Conservation (phyloP, 23 red algal genomes). For the Gracilariopsis chorda region DNA sequence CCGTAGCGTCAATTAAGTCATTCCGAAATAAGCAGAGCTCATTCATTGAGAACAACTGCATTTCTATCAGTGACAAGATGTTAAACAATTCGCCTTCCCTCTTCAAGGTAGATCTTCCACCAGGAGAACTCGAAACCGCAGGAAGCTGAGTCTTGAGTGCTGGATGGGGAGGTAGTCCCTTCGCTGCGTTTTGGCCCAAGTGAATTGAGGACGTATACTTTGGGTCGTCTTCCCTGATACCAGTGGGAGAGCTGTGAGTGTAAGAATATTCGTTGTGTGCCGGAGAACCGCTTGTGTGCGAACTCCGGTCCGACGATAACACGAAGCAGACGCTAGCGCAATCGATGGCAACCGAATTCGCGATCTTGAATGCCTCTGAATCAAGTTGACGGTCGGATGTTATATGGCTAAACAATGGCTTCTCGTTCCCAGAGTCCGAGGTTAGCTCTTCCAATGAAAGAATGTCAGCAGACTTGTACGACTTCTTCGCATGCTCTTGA, state of each 20-base stretch:
- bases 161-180: not conserved
- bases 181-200: not conserved
- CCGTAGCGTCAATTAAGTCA: not conserved
- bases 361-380: constrained; percentile 11
- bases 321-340: constrained; percentile 58
- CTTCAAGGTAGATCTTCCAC: not conserved
- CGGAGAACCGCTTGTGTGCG: not conserved
- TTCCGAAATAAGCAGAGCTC: constrained; percentile 24
- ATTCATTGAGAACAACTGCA: constrained; percentile 41
- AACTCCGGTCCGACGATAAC: not conserved
- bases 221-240: not conserved
- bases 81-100: constrained; percentile 14
- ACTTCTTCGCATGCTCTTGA: not conserved
- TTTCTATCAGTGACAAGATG: constrained; percentile 37
- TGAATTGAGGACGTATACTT: not conserved
- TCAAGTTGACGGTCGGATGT: not conserved
- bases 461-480: not conserved
- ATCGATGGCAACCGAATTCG: constrained; percentile 57
- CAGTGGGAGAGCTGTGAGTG: not conserved
- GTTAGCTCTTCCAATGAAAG: not conserved
- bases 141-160: not conserved
- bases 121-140: not conserved
- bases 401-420: no score
- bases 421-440: not conserved
- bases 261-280: not conserved